Conservation (phyloP, 495 filamentous ascomycete species). For the Sabuloglossum arenarium region DNA sequence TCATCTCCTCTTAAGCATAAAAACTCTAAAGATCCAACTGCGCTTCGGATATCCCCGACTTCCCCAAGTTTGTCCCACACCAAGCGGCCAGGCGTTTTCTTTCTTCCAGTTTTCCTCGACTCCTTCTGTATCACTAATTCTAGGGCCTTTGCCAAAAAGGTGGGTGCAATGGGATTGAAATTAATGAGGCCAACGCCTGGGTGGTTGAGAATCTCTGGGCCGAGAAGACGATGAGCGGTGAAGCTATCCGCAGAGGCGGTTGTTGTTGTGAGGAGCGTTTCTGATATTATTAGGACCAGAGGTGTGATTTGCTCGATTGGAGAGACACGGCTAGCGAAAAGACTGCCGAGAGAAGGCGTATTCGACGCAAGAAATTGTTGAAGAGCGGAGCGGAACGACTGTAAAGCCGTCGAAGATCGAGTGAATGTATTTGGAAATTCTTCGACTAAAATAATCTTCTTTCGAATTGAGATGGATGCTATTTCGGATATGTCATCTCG, state of each 20-base stretch:
- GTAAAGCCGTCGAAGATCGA: slow-evolving; percentile 40
- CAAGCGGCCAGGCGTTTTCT: slow-evolving; percentile 42
- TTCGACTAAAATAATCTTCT: slow-evolving; percentile 56
- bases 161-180: slow-evolving; percentile 81
- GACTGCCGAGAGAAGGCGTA: slow-evolving; percentile 20
- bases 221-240: slow-evolving; percentile 71
- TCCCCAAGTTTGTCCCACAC: slow-evolving; percentile 59
- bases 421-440: slow-evolving; percentile 79
- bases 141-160: slow-evolving; percentile 66
- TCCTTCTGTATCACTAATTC: slow-evolving; percentile 63
- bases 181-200: slow-evolving; percentile 56
- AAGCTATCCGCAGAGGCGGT: slow-evolving; percentile 68
- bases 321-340: slow-evolving; percentile 11
- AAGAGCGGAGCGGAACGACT: slow-evolving; percentile 55
- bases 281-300: slow-evolving; percentile 75
- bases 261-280: slow-evolving; percentile 57
- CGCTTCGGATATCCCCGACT: slow-evolving; percentile 79
- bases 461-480: slow-evolving; percentile 18
- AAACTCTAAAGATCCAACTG: slow-evolving; percentile 76
- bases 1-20: slow-evolving; percentile 56
- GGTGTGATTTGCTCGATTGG: slow-evolving; percentile 32
- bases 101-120: slow-evolving; percentile 43
- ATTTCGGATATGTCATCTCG: background rate
- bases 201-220: slow-evolving; percentile 63
- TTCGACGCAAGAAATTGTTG: slow-evolving; percentile 48